Conservation (phyloP, 768 basidiomycete species). For the Panellus pusillus region DNA sequence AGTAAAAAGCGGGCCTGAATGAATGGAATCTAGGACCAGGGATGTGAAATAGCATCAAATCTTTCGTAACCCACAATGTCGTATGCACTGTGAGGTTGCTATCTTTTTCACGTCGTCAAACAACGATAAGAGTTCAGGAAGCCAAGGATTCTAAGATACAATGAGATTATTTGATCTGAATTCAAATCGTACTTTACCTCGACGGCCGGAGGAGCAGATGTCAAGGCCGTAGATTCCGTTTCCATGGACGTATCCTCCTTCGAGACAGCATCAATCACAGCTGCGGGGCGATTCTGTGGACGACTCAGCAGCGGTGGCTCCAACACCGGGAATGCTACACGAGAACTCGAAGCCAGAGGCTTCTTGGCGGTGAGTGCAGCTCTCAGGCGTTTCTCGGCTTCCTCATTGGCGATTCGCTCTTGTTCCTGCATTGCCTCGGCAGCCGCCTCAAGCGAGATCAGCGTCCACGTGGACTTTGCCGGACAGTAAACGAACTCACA, state of each 20-base stretch:
- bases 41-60: background rate
- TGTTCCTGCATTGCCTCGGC: constrained; percentile 68
- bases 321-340: constrained; percentile 59
- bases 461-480: background rate
- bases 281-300: constrained; percentile 25
- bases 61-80: constrained; percentile 64
- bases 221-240: constrained; percentile 36
- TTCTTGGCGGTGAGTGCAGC: constrained; percentile 80
- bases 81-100: constrained; percentile 61
- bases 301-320: constrained; percentile 28
- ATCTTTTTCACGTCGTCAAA: constrained; percentile 78
- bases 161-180: background rate
- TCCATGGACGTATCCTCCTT: constrained; percentile 56
- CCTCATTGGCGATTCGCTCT: constrained; percentile 68
- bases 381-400: constrained; percentile 79
- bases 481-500: constrained; percentile 37
- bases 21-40: constrained; percentile 10
- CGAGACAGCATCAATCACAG: constrained; percentile 20
- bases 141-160: constrained; percentile 66
- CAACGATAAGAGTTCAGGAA: constrained; percentile 66
- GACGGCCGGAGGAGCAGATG: constrained; percentile 28
- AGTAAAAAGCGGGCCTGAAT: constrained; percentile 83
- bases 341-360: constrained; percentile 53
- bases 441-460: constrained; percentile 41
- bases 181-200: constrained; percentile 34